Evolutionary conservation across 1,284 basidiomycete genomes (phyloP).

Genomic region (Exobasidium cylindrosporum): DNA sequence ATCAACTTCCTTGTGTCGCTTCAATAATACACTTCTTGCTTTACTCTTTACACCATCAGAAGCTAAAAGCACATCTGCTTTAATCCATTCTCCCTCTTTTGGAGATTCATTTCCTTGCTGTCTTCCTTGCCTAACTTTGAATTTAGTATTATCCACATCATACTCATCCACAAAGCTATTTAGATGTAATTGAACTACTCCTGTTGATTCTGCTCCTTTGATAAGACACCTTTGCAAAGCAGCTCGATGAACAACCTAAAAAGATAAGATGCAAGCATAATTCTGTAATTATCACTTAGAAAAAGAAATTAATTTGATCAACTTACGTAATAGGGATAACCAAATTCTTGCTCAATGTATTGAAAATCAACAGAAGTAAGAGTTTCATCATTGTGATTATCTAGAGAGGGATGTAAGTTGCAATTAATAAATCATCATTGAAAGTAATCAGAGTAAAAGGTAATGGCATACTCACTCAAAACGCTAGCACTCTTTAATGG

Average conservation of each 20-base stretch:
- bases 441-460: no score
- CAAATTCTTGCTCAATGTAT: slow-evolving; percentile 50
- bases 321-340: slow-evolving; percentile 39
- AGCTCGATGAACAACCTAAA: slow-evolving; percentile 49
- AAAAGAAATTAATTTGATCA: no score
- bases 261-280: no score
- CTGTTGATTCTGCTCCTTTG: slow-evolving; percentile 21
- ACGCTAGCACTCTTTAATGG: slow-evolving; percentile 46
- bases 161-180: slow-evolving; percentile 46
- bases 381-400: slow-evolving; percentile 44
- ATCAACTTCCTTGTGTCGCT: slow-evolving; percentile 50
- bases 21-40: slow-evolving; percentile 50
- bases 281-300: no score
- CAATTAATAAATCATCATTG: no score
- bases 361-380: slow-evolving; percentile 46
- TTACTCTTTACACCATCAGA: slow-evolving; percentile 56
- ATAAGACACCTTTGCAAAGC: slow-evolving; percentile 54
- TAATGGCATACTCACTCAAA: slow-evolving; percentile 39
- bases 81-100: slow-evolving; percentile 37
- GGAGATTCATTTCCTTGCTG: slow-evolving; percentile 17
- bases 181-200: slow-evolving; percentile 49
- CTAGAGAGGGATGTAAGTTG: no score
- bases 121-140: slow-evolving; percentile 32
- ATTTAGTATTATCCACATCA: slow-evolving; percentile 49
- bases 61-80: slow-evolving; percentile 55